Base-by-base conservation (phyloP, 83 land plant species). In the Diphasiastrum complanatum region DNA sequence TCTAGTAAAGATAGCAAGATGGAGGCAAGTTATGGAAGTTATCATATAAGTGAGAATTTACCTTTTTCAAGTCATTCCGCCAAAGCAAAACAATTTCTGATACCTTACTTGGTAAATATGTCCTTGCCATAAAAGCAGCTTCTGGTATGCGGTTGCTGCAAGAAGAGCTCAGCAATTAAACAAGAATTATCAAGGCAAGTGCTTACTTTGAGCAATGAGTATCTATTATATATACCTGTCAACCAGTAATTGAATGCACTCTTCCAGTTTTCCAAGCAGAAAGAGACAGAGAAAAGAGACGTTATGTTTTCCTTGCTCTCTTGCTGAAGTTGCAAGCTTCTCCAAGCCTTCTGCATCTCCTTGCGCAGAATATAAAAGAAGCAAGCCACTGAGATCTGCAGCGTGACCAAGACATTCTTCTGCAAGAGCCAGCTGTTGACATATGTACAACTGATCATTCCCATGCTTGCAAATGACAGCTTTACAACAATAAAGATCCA, bases 61-160 rank as follows among this genome's bases (percentile, higher is more conserved):
- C 99, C 89, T 93, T 93, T 26, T 68, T 81, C 37, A 93, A 77
- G 67, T 93, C 89, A 62, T 84, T 80, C 60, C 87, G 85, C 99
- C 99, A 93, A 49, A 80, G 61, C 27, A 69, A 58, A 19, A 86
- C 85, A 18, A 93, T 79, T 63, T 83, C 91, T 47, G 99, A 85
- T 14, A 89, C 99, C 69, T 89, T 86, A 75, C 99, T 93, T 47
- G 99, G 99, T 31, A 93, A 83, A 71, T 93, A 93, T 12, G 99
- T 82, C 14, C 99, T 67, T 26, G 99, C 96, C 91, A 93, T 85
- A 66, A 93, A 80, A 46, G 99, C 99, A 72, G 99, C 99, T 64
- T 93, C 99, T 34, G 99, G 99, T 58, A 93, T 89, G 59, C 99
- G 91, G 61, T 93, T 89, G 68, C 99, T 93, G 89, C 69, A 51